Conservation (phyloP, 1,139 yeast genomes). For the Yamadazyma sp. region DNA sequence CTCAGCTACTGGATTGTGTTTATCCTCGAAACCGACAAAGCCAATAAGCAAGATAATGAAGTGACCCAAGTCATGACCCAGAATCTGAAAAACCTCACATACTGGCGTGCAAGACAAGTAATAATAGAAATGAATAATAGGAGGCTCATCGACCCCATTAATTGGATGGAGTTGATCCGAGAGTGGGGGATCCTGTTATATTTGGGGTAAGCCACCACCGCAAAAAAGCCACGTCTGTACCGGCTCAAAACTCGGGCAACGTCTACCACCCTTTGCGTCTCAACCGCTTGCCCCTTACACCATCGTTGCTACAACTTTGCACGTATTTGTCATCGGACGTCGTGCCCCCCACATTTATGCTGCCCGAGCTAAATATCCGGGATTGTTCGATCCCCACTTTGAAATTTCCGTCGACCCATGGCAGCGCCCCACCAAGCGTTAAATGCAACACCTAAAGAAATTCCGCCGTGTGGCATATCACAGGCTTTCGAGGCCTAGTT, state of each 20-base stretch:
- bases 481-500: no score
- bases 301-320: no score
- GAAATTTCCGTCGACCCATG: constrained; percentile 1
- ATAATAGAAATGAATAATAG: constrained; percentile 54
- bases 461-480: no score
- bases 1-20: constrained; percentile 4
- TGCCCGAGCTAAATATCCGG: not conserved
- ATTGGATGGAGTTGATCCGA: constrained; percentile 54
- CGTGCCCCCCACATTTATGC: not conserved
- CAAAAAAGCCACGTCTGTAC: not conserved
- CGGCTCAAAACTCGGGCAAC: no score
- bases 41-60: constrained; percentile 2
- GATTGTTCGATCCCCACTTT: not conserved
- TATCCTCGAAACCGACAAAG: constrained; percentile 7
- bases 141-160: constrained; percentile 40
- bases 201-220: constrained; percentile 23
- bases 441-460: no score
- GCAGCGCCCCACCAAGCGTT: not conserved
- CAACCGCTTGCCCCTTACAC: no score
- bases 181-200: constrained; percentile 52
- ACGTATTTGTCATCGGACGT: no score
- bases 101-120: constrained; percentile 57
- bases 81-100: constrained; percentile 25
- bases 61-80: not conserved
- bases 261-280: not conserved